A percentile compares a stretch with the other conserved stretches of the same genome.
These are phyloP conservation scores for Verticillium nonalfalfae DNA, from an alignment of 2,329 filamentous ascomycete genomes.

Conservation along the genomic window DNA sequence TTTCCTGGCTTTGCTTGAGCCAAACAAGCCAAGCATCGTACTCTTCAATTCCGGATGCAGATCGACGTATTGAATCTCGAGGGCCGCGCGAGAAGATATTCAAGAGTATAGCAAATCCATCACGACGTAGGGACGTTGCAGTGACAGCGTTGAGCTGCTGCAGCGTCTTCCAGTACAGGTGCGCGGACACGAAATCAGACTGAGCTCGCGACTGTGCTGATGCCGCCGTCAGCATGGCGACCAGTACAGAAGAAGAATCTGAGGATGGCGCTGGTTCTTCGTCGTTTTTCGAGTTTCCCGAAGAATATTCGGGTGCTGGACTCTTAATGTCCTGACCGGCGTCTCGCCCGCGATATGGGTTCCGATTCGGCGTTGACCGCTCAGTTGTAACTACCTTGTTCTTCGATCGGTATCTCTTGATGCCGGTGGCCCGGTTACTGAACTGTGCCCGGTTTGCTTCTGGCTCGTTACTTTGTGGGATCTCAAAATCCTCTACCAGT, in stretches of 20 bases:
- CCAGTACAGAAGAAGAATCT: conserved; percentile 38
- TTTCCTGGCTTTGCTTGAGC: conserved; percentile 75
- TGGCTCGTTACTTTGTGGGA: conserved; percentile 59
- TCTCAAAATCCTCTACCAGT: conserved; percentile 76
- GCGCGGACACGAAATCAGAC: conserved; percentile 77
- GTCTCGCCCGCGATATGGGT: conserved; percentile 44
- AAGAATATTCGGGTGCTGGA: background rate
- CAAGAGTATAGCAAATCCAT: conserved; percentile 65
- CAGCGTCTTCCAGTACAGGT: conserved; percentile 79
- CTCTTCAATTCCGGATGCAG: conserved; percentile 67
- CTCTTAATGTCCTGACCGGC: background rate
- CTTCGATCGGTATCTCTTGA: conserved; percentile 54
- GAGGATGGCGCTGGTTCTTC: background rate
- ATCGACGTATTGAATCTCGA: conserved; percentile 61
- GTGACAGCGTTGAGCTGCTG: conserved; percentile 62
- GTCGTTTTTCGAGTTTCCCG: background rate
- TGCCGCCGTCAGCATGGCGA: conserved; percentile 70
- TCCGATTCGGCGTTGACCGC: conserved; percentile 47
- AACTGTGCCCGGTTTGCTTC: conserved; percentile 56
- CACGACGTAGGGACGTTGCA: conserved; percentile 54
- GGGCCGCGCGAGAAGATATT: conserved; percentile 70
- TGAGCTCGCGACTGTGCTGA: conserved; percentile 70
- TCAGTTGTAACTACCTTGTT: conserved; percentile 50
- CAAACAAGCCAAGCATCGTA: conserved; percentile 79
- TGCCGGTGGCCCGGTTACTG: conserved; percentile 61